Evolutionary conservation across 2,329 filamentous ascomycete species (phyloP), one percentile per base, ranked within the genome.

Genomic region (Cercospora brassicicola): DNA sequence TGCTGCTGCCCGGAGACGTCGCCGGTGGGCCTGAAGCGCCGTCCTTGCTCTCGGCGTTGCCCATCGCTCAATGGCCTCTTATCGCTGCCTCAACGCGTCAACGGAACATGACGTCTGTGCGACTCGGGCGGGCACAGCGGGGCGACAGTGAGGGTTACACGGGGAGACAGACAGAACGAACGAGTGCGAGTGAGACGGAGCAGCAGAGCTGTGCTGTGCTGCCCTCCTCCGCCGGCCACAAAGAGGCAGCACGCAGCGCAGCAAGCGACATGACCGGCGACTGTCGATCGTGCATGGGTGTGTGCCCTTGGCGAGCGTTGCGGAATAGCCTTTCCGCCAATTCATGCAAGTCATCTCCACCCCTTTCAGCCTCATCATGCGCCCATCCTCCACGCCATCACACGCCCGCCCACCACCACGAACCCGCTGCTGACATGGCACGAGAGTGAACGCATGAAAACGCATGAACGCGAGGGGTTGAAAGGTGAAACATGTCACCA

Each of bases 301-400:
- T 23, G 45, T 20, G 20, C 20, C 15, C 18, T 23, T 23, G 45
- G 45, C 45, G 45, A 23, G 45, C 42, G 45, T 20, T 51, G 20
- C 18, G 18, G 18, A 23, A 6, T 51, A 30, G 53, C 53, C 53
- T 30, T 57, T 33, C 53, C 53, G 53, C 53, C 53, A 11, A 15
- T 26, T n/a, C 30, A 57, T 57, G 53, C 53, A 57, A 57, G 53
- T 57, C 53, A 57, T 57, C 26, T 33, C 53, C 20, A 15, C 23
- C 28, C 31, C 55, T 31, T 23, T 59, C 55, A 59, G 55, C 55
- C 55, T 59, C 55, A 59, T 59, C 55, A 57, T 53, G 48, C 48
- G 48, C 20, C 45, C 48, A 23, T 57, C 55, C 26, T 31, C 28
- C 18, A 31, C 30, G 55, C 55, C 55, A 18, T 33, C 55, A 18